Evolutionary conservation across 2,329 filamentous ascomycete species (phyloP).

Genomic region (Penicillium sp.): DNA sequence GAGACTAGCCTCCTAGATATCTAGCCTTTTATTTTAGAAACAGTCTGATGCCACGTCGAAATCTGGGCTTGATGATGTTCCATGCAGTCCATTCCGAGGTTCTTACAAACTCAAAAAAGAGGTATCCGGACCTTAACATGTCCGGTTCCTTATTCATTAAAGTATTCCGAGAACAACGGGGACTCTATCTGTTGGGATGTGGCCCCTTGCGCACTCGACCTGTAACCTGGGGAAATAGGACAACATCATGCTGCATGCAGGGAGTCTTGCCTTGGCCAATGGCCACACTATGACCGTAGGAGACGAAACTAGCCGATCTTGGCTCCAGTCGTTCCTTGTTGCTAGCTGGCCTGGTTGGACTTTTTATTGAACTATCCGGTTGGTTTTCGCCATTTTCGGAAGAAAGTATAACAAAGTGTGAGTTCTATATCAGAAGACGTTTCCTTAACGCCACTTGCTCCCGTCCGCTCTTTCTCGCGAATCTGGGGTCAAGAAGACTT

Average conservation of each 20-base stretch:
- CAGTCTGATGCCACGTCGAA: neutral
- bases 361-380: conserved; percentile 11
- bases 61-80: neutral
- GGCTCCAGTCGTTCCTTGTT: conserved; percentile 11
- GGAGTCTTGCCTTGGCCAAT: conserved; percentile 14
- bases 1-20: neutral
- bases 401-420: neutral
- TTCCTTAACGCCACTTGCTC: neutral
- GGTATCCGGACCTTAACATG: neutral
- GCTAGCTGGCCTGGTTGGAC: conserved; percentile 11
- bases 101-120: neutral
- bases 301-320: conserved; percentile 21
- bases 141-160: neutral
- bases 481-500: neutral
- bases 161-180: neutral
- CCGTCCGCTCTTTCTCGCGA: neutral
- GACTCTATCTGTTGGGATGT: conserved; percentile 9
- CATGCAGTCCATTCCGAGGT: neutral
- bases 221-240: conserved; percentile 22
- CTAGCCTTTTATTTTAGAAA: neutral
- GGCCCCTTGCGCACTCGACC: conserved; percentile 23
- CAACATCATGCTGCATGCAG: conserved; percentile 24
- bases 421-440: conserved; percentile 14
- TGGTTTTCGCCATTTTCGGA: neutral
- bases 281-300: conserved; percentile 12